Evolutionary conservation across 257 asterid genomes (phyloP).

Genomic region (Solanum commersonii): DNA sequence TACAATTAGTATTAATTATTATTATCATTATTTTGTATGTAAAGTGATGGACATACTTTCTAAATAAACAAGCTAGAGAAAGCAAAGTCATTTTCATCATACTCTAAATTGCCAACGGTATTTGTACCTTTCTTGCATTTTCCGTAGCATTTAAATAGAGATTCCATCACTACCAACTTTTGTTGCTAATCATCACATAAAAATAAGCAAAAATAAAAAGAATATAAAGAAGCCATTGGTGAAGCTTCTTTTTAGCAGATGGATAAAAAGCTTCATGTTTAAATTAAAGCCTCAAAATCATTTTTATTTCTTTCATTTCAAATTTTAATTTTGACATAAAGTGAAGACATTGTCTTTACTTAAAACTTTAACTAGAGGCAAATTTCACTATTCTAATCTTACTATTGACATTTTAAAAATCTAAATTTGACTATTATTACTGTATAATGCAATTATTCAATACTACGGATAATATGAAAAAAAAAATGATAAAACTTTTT

Average conservation of each 20-base stretch:
- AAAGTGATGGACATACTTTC: not conserved
- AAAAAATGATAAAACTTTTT: no score
- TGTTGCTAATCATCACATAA: not conserved
- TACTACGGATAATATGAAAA: no score
- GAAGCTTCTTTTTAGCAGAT: not conserved
- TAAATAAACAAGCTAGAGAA: not conserved
- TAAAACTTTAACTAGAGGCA: no score
- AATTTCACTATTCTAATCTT: no score
- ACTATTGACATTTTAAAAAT: not conserved
- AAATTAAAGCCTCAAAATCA: not conserved
- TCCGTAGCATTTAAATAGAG: not conserved
- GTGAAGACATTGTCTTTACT: not conserved
- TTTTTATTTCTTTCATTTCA: not conserved
- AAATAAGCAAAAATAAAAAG: not conserved
- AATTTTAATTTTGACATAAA: not conserved
- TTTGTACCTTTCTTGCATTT: not conserved
- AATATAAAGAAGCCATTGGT: not conserved
- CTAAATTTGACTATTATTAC: not conserved
- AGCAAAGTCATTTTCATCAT: not conserved
- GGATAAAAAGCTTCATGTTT: not conserved
- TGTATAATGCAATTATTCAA: no score
- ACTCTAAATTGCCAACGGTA: not conserved
- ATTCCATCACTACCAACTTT: not conserved
- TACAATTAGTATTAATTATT: not conserved
- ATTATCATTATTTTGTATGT: not conserved